A percentile compares a stretch with the other conserved stretches of the same genome.
These are phyloP conservation scores for Galeopsis tetrahit DNA, from an alignment of 257 asterid species.

Conservation along the genomic window DNA sequence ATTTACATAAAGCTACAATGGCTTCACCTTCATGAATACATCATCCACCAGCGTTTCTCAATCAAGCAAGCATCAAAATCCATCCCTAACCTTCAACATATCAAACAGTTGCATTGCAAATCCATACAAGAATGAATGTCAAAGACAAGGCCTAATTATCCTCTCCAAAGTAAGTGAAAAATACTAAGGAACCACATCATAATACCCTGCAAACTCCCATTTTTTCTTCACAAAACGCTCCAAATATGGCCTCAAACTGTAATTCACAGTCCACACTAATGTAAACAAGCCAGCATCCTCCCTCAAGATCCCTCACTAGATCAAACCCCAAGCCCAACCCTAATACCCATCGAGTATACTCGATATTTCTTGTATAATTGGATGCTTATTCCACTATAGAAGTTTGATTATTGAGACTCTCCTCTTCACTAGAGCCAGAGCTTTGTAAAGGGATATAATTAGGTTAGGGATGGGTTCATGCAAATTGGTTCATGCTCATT, in stretches of 20 bases:
- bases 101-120: slow-evolving; percentile 52
- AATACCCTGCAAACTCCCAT: neutral
- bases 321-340: neutral
- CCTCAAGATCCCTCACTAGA: neutral
- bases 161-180: neutral
- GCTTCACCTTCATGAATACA: slow-evolving; percentile 33
- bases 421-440: neutral
- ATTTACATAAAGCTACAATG: slow-evolving; percentile 43
- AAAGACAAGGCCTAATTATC: neutral
- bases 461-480: neutral
- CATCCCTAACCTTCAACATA: slow-evolving; percentile 81
- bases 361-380: neutral
- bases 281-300: neutral
- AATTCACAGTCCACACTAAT: neutral
- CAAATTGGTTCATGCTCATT: no score
- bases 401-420: neutral
- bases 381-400: neutral
- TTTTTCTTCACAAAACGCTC: neutral
- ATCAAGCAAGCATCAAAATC: slow-evolving; percentile 61
- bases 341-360: neutral
- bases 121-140: slow-evolving; percentile 3
- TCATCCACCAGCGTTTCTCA: slow-evolving; percentile 54
- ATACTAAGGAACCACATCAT: neutral
- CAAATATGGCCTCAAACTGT: neutral
- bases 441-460: neutral